A percentile compares a stretch with the other conserved stretches of the same genome.
These are phyloP conservation scores for Saturnispora sanitii DNA, from an alignment of 805 yeast genomes.

Conservation along the genomic window DNA sequence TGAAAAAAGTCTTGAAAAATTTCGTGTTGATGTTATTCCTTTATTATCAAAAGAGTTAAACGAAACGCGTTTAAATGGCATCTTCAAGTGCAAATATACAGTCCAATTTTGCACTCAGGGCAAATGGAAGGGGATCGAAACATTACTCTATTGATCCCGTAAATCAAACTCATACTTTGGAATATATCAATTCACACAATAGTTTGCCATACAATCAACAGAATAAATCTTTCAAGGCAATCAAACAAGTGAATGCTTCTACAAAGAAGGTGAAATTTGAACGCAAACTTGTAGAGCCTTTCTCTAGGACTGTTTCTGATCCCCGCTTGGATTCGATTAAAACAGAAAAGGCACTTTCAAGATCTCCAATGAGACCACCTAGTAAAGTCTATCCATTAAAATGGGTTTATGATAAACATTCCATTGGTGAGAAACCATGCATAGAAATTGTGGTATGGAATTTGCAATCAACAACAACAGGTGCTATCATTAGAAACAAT, in stretches of 20 bases:
- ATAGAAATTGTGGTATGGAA: slow-evolving; percentile 63
- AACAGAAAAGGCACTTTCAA: background rate
- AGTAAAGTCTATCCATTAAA: slow-evolving; percentile 12
- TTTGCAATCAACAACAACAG: slow-evolving; percentile 44
- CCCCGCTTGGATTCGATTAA: slow-evolving; percentile 1
- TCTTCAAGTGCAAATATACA: background rate
- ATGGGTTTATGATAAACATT: slow-evolving; percentile 50
- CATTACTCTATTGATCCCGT: background rate
- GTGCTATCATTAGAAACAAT: slow-evolving; percentile 37
- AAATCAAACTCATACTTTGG: slow-evolving; percentile 3
- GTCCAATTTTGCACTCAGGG: background rate
- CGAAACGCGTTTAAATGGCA: background rate
- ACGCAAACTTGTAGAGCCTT: background rate
- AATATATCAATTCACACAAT: background rate
- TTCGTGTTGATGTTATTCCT: background rate
- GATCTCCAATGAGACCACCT: background rate
- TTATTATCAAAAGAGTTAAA: background rate
- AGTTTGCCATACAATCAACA: background rate
- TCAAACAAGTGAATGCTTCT: background rate
- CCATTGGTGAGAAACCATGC: slow-evolving; percentile 67
- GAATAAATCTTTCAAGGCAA: slow-evolving; percentile 1
- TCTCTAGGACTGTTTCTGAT: background rate
- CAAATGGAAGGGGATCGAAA: background rate
- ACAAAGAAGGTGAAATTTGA: slow-evolving; percentile 5
- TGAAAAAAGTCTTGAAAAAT: background rate